Conservation (phyloP, 139 green algal species). For the Asterochloris sp. region DNA sequence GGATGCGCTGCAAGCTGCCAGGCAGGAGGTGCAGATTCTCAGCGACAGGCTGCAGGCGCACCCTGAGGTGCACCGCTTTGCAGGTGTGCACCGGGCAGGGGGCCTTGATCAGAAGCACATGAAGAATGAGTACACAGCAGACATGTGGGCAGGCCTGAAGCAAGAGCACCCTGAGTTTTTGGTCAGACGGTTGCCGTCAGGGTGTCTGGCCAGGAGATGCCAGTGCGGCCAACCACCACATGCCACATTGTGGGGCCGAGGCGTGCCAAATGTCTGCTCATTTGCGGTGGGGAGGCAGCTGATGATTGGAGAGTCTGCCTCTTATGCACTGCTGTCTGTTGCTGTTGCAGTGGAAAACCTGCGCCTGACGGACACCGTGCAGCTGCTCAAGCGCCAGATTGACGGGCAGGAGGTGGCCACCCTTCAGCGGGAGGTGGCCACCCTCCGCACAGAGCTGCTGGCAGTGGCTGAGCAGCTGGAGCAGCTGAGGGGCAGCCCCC, state of each 20-base stretch:
- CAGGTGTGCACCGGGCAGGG: constrained; percentile 3
- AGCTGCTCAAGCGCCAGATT: background rate
- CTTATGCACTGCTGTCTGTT: background rate
- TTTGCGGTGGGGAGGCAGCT: too few species aligned
- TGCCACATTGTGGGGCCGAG: too few species aligned
- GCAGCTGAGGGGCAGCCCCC: constrained; percentile 2
- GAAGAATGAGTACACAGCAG: background rate
- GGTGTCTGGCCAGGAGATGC: too few species aligned
- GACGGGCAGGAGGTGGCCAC: constrained; percentile 18
- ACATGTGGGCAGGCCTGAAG: too few species aligned
- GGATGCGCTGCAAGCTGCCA: constrained; percentile 18
- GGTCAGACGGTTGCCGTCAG: too few species aligned
- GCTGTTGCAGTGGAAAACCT: background rate
- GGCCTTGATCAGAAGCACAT: background rate
- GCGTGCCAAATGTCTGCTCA: too few species aligned
- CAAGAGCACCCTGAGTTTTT: too few species aligned
- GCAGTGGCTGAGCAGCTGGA: constrained; percentile 9
- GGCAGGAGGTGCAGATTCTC: constrained; percentile 34
- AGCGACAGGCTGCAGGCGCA: constrained; percentile 32
- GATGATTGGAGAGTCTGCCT: too few species aligned
- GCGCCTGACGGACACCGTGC: background rate
- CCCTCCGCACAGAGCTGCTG: constrained; percentile 35
- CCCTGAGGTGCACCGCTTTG: constrained; percentile 52
- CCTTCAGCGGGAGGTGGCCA: constrained; percentile 22
- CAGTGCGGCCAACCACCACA: too few species aligned